Evolutionary conservation across 768 basidiomycete genomes (phyloP).

Genomic region (Amylocystis lapponica): DNA sequence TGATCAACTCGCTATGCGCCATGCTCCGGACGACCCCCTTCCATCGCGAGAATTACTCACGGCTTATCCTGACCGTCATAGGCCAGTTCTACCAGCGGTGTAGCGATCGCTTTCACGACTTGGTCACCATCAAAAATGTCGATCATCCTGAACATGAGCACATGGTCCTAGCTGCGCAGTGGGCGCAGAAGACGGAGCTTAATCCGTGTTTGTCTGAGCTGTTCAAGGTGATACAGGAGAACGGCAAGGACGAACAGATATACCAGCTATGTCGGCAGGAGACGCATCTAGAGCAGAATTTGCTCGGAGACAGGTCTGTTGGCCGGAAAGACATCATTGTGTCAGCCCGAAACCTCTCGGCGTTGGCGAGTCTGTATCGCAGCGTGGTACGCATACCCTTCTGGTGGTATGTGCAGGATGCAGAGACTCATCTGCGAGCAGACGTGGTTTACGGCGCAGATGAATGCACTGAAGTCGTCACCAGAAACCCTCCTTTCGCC

Average conservation of each 20-base stretch:
- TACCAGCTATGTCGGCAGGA: conserved; percentile 69
- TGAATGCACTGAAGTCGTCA: conserved; percentile 59
- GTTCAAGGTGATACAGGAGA: conserved; percentile 33
- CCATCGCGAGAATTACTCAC: conserved; percentile 90
- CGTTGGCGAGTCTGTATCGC: conserved; percentile 74
- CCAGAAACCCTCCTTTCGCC: conserved; percentile 52
- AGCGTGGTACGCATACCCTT: too few relatives aligned
- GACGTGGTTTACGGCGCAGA: conserved; percentile 81
- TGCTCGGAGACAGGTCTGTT: conserved; percentile 52
- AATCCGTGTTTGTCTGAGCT: conserved; percentile 67
- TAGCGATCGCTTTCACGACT: conserved; percentile 78
- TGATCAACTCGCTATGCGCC: conserved; percentile 86
- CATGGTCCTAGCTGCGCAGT: conserved; percentile 57
- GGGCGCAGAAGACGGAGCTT: conserved; percentile 85
- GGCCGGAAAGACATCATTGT: conserved; percentile 60
- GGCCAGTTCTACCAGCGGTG: conserved; percentile 96
- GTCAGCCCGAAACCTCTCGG: conserved; percentile 65
- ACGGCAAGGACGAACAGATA: conserved; percentile 35
- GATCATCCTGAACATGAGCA: conserved; percentile 20
- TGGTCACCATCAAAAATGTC: conserved; percentile 44
- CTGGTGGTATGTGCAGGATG: too few relatives aligned
- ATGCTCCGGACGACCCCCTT: conserved; percentile 93
- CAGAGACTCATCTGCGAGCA: conserved; percentile 27
- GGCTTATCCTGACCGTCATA: conserved; percentile 89
- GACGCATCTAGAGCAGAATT: conserved; percentile 67